Base-by-base conservation (phyloP, 2,329 filamentous ascomycete species). In the Aspergillus sp. region DNA sequence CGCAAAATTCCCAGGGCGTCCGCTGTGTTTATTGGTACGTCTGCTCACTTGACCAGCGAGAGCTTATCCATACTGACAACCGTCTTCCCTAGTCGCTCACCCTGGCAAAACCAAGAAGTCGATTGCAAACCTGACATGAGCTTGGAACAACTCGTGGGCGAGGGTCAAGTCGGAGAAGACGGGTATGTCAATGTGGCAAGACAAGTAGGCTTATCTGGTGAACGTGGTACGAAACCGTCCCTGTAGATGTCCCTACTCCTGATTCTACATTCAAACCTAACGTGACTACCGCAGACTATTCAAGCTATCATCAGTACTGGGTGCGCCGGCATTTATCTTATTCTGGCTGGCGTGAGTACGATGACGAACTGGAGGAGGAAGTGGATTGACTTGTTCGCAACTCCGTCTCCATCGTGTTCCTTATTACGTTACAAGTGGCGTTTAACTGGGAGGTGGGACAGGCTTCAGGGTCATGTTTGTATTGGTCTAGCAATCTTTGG, bases 11-110 rank as follows among this genome's bases (percentile, higher is more conserved):
- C 1, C 66, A 65, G 19, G 66, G 70, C 21, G 72, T 79, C 11
- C 66, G 71, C 44, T 81, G 79, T 56, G 75, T 80, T 15, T 78
- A 79, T 62, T 81, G 79, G 76, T 78, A 62, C 55, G 73, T 66
- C 48, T 11, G n/a, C 17, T 43, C 21, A 19, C 17, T 17, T 17
- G 2, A 17, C 17, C 17, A 17, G 27, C 24, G 12, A 31, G 8
- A 11, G 1, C 3, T 9, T 27, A 43, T 21, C 3, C 35, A 12
- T 2, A n/a, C 40, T 40, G 35, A 37, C 24, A 3, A 35, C n/a
- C 35, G 6, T 4, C 1, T 31, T 33, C n/a, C 59, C 21, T 21
- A 79, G 77, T 63, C 75, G 79, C 35, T 66, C 76, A 2, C 61
- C 68, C 5, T 80, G 78, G 78, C 64, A 77, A 46, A 46, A 58